Percentiles rank a stretch among this genome's conserved stretches.
Conservation (phyloP, 495 filamentous ascomycete genomes). For the Hypomontagnella submonticulosa region DNA sequence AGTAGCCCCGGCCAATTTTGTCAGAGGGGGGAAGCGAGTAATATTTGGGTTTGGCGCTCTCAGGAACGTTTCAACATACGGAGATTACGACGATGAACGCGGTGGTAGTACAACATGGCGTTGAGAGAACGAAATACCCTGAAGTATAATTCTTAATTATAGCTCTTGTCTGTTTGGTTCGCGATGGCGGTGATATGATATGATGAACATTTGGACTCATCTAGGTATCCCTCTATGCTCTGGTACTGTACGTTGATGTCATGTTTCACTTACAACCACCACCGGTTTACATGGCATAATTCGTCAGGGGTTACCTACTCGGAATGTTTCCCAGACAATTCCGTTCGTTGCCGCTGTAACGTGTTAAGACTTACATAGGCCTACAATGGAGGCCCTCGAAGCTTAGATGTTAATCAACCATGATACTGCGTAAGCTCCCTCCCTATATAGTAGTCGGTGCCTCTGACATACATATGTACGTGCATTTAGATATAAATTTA, state of each 20-base stretch:
- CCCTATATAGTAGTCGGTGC: too few species aligned
- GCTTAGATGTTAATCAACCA: too few species aligned
- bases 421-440: too few species aligned
- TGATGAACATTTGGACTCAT: constrained; percentile 1
- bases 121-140: constrained; percentile 23
- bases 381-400: too few species aligned
- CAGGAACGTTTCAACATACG: not conserved
- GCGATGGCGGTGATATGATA: constrained; percentile 18
- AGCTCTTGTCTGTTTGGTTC: not conserved
- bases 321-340: not conserved
- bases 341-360: not conserved
- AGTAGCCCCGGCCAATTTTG: not conserved
- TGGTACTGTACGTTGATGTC: constrained; percentile 8
- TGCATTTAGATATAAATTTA: too few species aligned
- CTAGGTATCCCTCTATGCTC: constrained; percentile 6
- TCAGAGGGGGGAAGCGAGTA: not conserved
- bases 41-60: not conserved
- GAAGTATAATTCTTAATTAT: constrained; percentile 7
- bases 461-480: too few species aligned
- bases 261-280: not conserved
- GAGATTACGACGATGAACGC: constrained; percentile 3
- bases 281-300: not conserved
- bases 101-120: constrained; percentile 7
- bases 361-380: too few species aligned
- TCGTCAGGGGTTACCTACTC: too few species aligned